phyloP scores from a whole-genome alignment of 805 yeast genomes.

The Candida manassasensis region DNA sequence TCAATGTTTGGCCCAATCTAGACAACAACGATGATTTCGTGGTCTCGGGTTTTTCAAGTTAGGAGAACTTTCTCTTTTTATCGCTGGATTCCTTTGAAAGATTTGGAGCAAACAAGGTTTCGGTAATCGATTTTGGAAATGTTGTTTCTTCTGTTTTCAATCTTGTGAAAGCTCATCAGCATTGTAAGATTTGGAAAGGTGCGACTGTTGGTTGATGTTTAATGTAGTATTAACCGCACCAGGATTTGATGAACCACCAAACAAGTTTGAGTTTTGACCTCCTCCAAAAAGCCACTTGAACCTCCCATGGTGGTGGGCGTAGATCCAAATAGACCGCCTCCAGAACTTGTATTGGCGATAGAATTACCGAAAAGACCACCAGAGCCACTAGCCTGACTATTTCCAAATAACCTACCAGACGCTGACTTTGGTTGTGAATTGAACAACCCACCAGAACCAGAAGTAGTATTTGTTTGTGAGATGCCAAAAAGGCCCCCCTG shows the following conservation, averaged over 20 bases:
- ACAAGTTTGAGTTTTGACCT: too few species aligned
- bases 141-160: conserved; percentile 14
- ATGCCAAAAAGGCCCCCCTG: conserved; percentile 25
- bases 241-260: conserved; percentile 6
- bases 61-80: conserved; percentile 15
- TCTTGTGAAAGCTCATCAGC: conserved; percentile 20
- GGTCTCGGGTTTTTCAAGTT: conserved; percentile 10
- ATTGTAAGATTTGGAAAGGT: conserved; percentile 25
- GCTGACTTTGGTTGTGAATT: conserved; percentile 7
- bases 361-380: too few species aligned
- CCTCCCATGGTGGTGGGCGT: conserved; percentile 3
- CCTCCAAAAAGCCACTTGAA: too few species aligned
- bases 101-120: conserved; percentile 17
- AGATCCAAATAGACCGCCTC: conserved; percentile 1
- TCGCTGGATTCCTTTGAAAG: conserved; percentile 9
- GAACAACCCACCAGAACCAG: conserved; percentile 18
- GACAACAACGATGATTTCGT: conserved; percentile 16
- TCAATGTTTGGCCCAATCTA: conserved; percentile 32
- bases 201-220: conserved; percentile 6
- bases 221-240: too few species aligned
- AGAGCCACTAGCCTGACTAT: too few species aligned
- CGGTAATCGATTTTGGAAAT: conserved; percentile 35
- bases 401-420: conserved; percentile 10
- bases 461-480: conserved; percentile 9
- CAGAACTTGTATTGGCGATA: too few species aligned